A percentile compares a stretch with the other conserved stretches of the same genome.
Conservation (phyloP, 1,284 basidiomycete genomes). For the Moniliophthora roreri region DNA sequence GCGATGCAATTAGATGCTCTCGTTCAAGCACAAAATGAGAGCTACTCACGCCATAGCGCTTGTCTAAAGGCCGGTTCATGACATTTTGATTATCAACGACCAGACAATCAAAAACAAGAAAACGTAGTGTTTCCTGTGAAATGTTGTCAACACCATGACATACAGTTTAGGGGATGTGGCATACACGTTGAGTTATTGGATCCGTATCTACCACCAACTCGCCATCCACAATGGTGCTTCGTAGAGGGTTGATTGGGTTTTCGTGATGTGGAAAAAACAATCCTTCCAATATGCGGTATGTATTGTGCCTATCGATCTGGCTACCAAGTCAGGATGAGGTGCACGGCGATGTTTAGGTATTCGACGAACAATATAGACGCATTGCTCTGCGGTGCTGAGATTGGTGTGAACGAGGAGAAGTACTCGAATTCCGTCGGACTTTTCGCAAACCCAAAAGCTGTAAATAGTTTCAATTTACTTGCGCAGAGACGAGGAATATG, state of each 20-base stretch:
- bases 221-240: constrained; percentile 88
- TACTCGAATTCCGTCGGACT: constrained; percentile 96
- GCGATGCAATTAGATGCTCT: constrained; percentile 11
- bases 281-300: constrained; percentile 73
- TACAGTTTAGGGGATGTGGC: constrained; percentile 11
- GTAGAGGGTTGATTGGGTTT: constrained; percentile 60
- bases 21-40: constrained; percentile 1
- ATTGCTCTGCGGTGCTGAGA: constrained; percentile 61
- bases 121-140: constrained; percentile 72
- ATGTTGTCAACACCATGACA: constrained; percentile 10
- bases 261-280: constrained; percentile 90
- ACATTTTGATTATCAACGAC: constrained; percentile 87
- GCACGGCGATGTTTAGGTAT: not conserved
- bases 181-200: constrained; percentile 65
- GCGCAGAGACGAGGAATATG: constrained; percentile 7
- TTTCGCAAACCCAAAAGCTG: constrained; percentile 99
- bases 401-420: constrained; percentile 84
- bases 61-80: constrained; percentile 80
- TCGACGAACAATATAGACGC: constrained; percentile 74
- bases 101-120: constrained; percentile 92
- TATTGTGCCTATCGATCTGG: constrained; percentile 95
- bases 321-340: not conserved
- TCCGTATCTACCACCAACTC: constrained; percentile 94
- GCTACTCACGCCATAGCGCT: constrained; percentile 83
- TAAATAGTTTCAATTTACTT: constrained; percentile 6